Evolutionary conservation across 768 basidiomycete species (phyloP).

Genomic region (Tulasnella sp.): DNA sequence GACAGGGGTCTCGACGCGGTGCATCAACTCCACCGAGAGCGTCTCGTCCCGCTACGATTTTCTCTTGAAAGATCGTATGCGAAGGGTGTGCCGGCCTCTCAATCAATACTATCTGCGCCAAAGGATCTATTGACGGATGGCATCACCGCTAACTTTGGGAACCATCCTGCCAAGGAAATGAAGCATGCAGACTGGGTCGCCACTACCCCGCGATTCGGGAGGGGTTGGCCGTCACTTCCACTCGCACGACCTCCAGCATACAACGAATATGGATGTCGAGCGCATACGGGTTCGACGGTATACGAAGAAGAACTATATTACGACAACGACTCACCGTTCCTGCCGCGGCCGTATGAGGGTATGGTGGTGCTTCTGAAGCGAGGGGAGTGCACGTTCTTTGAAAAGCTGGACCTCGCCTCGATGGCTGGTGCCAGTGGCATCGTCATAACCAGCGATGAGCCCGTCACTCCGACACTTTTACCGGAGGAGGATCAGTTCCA

Average conservation of each 20-base stretch:
- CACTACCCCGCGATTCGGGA: constrained; percentile 1
- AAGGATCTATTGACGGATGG: not conserved
- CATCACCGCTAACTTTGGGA: not conserved
- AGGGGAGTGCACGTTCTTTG: constrained; percentile 9
- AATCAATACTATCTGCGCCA: not conserved
- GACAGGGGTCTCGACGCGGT: not conserved
- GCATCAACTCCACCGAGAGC: not conserved
- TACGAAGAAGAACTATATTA: not conserved
- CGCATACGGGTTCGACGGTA: not conserved
- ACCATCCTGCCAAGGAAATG: not conserved
- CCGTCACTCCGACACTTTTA: not conserved
- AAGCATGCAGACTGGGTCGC: not conserved
- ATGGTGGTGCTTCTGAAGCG: constrained; percentile 1
- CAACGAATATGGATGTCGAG: not conserved
- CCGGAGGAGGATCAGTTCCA: not conserved
- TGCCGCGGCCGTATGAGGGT: not conserved
- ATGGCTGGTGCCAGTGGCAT: constrained; percentile 8
- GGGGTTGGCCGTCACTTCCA: not conserved
- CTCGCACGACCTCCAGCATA: constrained; percentile 5
- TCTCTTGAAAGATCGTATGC: not conserved
- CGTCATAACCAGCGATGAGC: not conserved
- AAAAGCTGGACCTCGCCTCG: not conserved
- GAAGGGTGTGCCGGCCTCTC: not conserved
- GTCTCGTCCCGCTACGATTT: not conserved
- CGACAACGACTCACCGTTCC: not conserved